phyloP scores from a whole-genome alignment of 768 basidiomycete species.

The Panus rudis region DNA sequence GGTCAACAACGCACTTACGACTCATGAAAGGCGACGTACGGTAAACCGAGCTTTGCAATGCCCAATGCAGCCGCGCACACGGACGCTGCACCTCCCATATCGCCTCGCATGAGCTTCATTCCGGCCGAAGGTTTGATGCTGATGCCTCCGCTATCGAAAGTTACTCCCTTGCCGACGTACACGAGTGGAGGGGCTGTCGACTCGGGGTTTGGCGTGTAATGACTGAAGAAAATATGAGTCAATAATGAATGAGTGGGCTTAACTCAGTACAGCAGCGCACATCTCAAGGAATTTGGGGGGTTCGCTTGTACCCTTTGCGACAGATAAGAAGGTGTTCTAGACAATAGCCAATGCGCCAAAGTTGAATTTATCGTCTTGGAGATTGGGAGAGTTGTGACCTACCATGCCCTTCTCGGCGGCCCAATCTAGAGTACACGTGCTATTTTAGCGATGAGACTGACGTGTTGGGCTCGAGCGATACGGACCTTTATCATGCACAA shows the following conservation, averaged over 20 bases:
- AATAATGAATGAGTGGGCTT: neutral
- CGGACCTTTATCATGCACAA: conserved; percentile 68
- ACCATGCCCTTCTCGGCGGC: conserved; percentile 83
- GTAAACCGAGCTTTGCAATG: conserved; percentile 75
- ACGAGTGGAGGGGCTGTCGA: conserved; percentile 55
- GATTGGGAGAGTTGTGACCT: conserved; percentile 8
- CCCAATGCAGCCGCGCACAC: conserved; percentile 69
- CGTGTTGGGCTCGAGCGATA: no score
- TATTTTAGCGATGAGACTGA: neutral
- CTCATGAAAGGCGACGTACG: conserved; percentile 40
- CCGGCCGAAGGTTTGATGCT: conserved; percentile 73
- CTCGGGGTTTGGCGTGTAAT: conserved; percentile 70
- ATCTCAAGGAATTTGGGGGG: conserved; percentile 87
- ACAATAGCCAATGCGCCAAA: conserved; percentile 1
- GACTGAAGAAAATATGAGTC: conserved; percentile 32
- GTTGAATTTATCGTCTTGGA: neutral
- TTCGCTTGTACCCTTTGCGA: conserved; percentile 74
- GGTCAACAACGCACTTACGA: neutral
- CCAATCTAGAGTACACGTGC: conserved; percentile 45
- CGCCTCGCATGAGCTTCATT: conserved; percentile 83
- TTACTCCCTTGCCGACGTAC: conserved; percentile 84
- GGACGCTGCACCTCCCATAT: conserved; percentile 88
- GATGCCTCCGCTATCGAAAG: conserved; percentile 87
- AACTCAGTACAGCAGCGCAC: conserved; percentile 28
- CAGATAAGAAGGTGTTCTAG: conserved; percentile 80